Evolutionary conservation across 768 basidiomycete genomes (phyloP).

Genomic region (Boletus sp.): DNA sequence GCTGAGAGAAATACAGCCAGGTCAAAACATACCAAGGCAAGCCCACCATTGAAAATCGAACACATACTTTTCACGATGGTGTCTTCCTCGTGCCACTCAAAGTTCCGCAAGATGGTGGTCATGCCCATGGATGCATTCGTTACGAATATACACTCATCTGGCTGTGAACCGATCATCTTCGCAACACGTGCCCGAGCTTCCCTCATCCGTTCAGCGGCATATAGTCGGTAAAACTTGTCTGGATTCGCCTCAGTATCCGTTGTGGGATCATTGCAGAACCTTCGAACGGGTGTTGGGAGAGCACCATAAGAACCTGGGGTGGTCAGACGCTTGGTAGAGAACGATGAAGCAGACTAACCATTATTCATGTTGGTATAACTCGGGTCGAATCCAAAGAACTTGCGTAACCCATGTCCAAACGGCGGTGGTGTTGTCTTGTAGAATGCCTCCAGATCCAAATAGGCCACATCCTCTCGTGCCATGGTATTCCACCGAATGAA

Average conservation of each 20-base stretch:
- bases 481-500: neutral
- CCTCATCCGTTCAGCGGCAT: conserved; percentile 14
- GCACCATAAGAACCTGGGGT: conserved; percentile 42
- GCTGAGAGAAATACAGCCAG: conserved; percentile 29
- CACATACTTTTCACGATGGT: neutral
- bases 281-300: conserved; percentile 33
- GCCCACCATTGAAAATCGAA: neutral
- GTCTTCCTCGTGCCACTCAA: conserved; percentile 65
- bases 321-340: neutral
- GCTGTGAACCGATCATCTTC: conserved; percentile 39
- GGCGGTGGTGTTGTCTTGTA: conserved; percentile 24
- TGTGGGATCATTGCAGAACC: neutral
- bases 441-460: neutral
- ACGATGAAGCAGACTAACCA: neutral
- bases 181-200: conserved; percentile 43
- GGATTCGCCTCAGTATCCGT: conserved; percentile 42
- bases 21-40: neutral
- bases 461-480: neutral
- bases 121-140: conserved; percentile 25
- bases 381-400: conserved; percentile 1
- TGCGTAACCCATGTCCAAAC: conserved; percentile 52
- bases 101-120: conserved; percentile 59
- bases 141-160: conserved; percentile 48
- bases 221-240: conserved; percentile 45
- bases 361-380: neutral